Evolutionary conservation across 1,139 yeast species (phyloP).

Genomic region (Pneumocystis sp.): DNA sequence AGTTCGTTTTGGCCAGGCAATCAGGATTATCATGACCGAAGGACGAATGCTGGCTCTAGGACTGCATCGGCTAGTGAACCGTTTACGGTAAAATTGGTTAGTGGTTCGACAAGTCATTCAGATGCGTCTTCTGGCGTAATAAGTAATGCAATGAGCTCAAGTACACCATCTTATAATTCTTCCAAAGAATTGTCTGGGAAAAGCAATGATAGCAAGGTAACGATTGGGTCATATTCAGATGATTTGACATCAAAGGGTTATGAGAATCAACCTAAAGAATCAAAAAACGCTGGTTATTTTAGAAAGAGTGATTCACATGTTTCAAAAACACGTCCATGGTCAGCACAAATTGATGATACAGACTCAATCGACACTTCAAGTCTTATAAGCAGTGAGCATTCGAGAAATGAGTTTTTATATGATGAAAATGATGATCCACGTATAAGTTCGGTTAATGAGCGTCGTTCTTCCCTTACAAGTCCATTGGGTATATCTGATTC

Average conservation of each 20-base stretch:
- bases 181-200: background rate
- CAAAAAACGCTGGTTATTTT: background rate
- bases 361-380: background rate
- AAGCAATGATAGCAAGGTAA: background rate
- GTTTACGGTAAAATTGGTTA: constrained; percentile 4
- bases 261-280: background rate
- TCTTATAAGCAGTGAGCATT: background rate
- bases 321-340: background rate
- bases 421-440: background rate
- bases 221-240: background rate
- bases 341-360: background rate
- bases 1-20: constrained; percentile 1
- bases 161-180: background rate
- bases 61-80: constrained; percentile 8
- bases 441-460: background rate
- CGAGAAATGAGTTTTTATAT: background rate
- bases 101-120: background rate
- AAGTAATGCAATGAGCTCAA: background rate
- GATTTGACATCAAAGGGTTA: background rate
- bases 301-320: background rate
- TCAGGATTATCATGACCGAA: background rate
- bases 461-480: no score
- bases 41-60: constrained; percentile 2
- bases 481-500: background rate
- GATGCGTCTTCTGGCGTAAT: background rate